A percentile compares a stretch with the other conserved stretches of the same genome.
These are phyloP conservation scores for Hypoxylon sp. DNA, from an alignment of 2,329 filamentous ascomycete species.

Conservation along the genomic window DNA sequence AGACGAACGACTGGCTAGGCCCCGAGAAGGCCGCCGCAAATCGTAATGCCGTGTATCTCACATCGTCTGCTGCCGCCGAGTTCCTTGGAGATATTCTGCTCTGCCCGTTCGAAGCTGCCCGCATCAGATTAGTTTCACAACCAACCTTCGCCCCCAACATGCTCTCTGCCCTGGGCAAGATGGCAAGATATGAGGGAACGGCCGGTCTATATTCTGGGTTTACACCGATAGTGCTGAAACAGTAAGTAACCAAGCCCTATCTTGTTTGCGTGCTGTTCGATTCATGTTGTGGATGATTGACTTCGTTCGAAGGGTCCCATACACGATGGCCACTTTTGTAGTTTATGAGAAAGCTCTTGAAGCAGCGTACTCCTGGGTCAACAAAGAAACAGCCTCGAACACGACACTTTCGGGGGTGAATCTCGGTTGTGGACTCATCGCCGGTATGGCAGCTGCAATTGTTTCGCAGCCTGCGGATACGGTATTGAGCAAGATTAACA, in stretches of 20 bases:
- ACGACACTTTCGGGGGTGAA: conserved; percentile 46
- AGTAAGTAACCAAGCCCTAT: conserved; percentile 35
- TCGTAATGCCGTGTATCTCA: conserved; percentile 48
- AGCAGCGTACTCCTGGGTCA: conserved; percentile 42
- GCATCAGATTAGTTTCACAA: conserved; percentile 49
- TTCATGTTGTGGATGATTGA: conserved; percentile 4
- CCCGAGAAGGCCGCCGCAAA: conserved; percentile 46
- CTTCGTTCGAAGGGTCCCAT: conserved; percentile 44
- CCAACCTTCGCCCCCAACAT: conserved; percentile 47
- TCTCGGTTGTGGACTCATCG: conserved; percentile 48
- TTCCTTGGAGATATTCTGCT: conserved; percentile 49
- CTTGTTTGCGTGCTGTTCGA: background rate
- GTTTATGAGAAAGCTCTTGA: conserved; percentile 50
- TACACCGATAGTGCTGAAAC: conserved; percentile 50
- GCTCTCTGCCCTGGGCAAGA: conserved; percentile 43
- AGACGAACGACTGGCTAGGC: conserved; percentile 46
- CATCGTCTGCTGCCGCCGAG: conserved; percentile 48
- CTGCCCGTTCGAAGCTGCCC: conserved; percentile 50
- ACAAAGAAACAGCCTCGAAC: conserved; percentile 46
- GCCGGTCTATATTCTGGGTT: conserved; percentile 50
- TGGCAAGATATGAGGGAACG: conserved; percentile 47
- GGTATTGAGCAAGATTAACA: conserved; percentile 51
- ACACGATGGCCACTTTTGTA: conserved; percentile 50
- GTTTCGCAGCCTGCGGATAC: conserved; percentile 52
- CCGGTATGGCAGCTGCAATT: conserved; percentile 50